Conservation (phyloP, 305 asterid genomes). For the Ajuga reptans region DNA sequence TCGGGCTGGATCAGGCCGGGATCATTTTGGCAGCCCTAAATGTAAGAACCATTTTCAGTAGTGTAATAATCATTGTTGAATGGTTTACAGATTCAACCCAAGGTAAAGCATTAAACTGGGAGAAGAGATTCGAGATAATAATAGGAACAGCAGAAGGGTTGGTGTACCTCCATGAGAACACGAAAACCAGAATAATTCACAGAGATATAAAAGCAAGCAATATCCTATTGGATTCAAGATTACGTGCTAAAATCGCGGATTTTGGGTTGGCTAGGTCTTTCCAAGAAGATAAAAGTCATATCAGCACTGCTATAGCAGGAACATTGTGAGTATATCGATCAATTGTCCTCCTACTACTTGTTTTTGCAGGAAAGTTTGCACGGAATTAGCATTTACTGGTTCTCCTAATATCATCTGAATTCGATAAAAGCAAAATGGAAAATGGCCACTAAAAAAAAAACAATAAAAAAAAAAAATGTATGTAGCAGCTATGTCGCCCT, state of each 20-base stretch:
- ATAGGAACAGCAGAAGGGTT: slow-evolving; percentile 71
- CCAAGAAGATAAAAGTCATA: slow-evolving; percentile 77
- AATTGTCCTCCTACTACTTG: neutral
- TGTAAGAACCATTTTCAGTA: neutral
- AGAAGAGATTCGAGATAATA: slow-evolving; percentile 59
- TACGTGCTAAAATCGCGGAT: slow-evolving; percentile 75
- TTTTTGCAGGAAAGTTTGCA: neutral
- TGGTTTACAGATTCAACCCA: slow-evolving; percentile 44
- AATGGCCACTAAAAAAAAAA: too few relatives aligned
- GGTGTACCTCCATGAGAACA: slow-evolving; percentile 80
- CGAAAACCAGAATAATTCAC: slow-evolving; percentile 55
- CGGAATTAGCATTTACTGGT: neutral
- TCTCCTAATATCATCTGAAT: neutral
- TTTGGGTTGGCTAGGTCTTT: slow-evolving; percentile 84
- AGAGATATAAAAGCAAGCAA: slow-evolving; percentile 85
- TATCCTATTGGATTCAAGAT: slow-evolving; percentile 57
- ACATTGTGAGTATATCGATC: slow-evolving; percentile 53
- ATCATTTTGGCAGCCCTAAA: too few relatives aligned
- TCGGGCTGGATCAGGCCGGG: too few relatives aligned
- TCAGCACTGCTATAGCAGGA: slow-evolving; percentile 88
- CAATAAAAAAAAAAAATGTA: too few relatives aligned
- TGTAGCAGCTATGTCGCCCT: too few relatives aligned
- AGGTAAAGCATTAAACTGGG: slow-evolving; percentile 69
- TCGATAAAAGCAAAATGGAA: neutral
- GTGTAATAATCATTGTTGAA: neutral